Conservation (phyloP, 164 flowering plant species). For the Cinnamomum micranthum region DNA sequence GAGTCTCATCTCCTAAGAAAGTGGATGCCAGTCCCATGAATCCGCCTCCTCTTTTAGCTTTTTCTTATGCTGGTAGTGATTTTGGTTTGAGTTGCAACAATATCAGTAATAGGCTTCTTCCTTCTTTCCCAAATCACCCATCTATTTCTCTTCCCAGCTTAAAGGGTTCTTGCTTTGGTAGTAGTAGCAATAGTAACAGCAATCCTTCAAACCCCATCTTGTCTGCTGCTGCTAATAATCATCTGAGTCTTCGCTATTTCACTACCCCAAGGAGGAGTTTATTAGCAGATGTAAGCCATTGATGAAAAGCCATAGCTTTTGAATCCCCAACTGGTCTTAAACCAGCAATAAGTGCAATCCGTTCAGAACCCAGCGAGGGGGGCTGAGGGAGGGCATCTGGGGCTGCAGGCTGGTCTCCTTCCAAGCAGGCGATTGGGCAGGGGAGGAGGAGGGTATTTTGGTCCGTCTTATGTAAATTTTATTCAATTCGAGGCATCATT, state of each 20-base stretch:
- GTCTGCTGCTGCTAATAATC: constrained; percentile 16
- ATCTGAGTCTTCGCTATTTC: constrained; percentile 23
- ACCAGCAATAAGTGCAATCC: constrained; percentile 42
- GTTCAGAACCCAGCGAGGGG: constrained; percentile 28
- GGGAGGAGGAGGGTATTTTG: too few relatives aligned
- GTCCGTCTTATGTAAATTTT: too few relatives aligned
- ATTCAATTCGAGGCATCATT: too few relatives aligned
- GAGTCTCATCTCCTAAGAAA: constrained; percentile 7
- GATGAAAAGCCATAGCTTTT: constrained; percentile 62
- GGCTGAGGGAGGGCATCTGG: too few relatives aligned
- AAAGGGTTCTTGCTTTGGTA: constrained; percentile 8
- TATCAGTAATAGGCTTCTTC: constrained; percentile 14
- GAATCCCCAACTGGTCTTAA: constrained; percentile 37
- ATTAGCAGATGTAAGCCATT: constrained; percentile 21
- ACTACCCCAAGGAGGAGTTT: constrained; percentile 22
- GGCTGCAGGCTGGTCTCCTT: too few relatives aligned
- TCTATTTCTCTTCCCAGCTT: constrained; percentile 8
- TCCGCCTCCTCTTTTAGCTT: constrained; percentile 4
- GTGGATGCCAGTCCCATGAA: constrained; percentile 11
- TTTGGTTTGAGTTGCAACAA: constrained; percentile 14
- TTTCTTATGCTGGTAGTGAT: constrained; percentile 9
- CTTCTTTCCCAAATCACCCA: constrained; percentile 17
- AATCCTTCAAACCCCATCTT: constrained; percentile 24
- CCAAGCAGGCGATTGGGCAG: too few relatives aligned
- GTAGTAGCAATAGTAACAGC: neutral